Evolutionary conservation across 345 rosid genomes (phyloP), one percentile per base, ranked within the genome.

Genomic region (Diplotaxis tenuifolia): DNA sequence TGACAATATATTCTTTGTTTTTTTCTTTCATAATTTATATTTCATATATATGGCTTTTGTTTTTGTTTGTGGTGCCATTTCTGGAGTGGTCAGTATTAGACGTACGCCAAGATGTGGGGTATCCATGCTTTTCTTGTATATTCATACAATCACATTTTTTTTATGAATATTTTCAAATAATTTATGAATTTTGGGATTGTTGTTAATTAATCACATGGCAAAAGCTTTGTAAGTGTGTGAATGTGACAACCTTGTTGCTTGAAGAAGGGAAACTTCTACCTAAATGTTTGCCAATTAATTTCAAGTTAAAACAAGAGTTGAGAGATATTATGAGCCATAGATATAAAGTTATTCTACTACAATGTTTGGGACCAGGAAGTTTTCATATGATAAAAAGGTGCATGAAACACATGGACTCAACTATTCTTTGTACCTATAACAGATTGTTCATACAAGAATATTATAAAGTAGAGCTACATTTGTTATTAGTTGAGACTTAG

Each of bases 91-190:
- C 67, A 76, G 80, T 42, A 27, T 27, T 55, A 70, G 70, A 62
- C 60, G 71, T 55, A 70, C 60, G 59, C 53, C 64, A 75, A 53
- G 31, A 15, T 62, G 71, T 76, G 80, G 75, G 75, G 80, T 57
- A 70, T 57, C 49, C 53, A 70, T 70, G 52, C 71, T 76, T 76
- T 70, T 9, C 75, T 42, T 64, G 71, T 76, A 45, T 45, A 56
- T 32, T 42, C 50, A 42, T 47, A 20, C 42, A 62, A 68, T 68
- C 27, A 9, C 32, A 11, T 20, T 8, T 22, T 54, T 16, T 3
- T n/a, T n/a, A n/a, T n/a, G n/a, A n/a, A n/a, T n/a, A n/a, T n/a
- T n/a, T 36, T 36, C n/a, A 11, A 36, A 38, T 11, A 2, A 3
- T 38, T 2, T 0, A 38, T 1, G n/a, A 9, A 11, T 12, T 38